Percentiles rank a stretch among this genome's conserved stretches.
These are phyloP conservation scores for Halophytophthora batemanensis DNA, from an alignment of 352 stramenopile genomes.

Conservation along the genomic window DNA sequence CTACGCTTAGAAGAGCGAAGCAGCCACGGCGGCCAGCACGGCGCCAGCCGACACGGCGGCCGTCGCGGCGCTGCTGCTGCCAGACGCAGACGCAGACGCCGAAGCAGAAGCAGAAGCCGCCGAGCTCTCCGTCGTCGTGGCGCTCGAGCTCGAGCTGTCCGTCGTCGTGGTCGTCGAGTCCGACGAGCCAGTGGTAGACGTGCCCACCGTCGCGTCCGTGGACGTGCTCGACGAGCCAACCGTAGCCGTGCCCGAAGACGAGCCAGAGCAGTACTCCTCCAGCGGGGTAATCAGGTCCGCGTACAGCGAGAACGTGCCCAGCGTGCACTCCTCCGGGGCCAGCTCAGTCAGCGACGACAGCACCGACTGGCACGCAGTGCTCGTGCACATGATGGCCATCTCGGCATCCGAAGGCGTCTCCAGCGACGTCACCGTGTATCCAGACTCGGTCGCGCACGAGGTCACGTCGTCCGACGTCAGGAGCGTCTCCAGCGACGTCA, in stretches of 20 bases:
- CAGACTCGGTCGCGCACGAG: conserved; percentile 24
- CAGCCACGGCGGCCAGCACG: conserved; percentile 19
- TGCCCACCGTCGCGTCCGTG: conserved; percentile 6
- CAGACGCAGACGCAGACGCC: conserved; percentile 12
- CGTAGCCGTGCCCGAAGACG: conserved; percentile 5
- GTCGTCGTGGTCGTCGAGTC: conserved; percentile 9
- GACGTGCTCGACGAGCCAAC: conserved; percentile 7
- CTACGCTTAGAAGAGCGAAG: conserved; percentile 29
- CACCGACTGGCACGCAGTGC: conserved; percentile 25
- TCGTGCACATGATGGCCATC: conserved; percentile 30
- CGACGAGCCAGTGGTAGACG: conserved; percentile 7
- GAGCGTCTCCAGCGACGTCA: conserved; percentile 23
- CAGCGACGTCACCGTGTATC: conserved; percentile 32
- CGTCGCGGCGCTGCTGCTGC: conserved; percentile 20
- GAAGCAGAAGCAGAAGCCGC: conserved; percentile 14
- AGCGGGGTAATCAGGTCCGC: conserved; percentile 30
- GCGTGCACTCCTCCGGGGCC: conserved; percentile 26
- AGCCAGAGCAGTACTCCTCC: conserved; percentile 15
- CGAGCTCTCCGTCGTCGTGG: conserved; percentile 7
- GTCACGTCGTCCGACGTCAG: conserved; percentile 18
- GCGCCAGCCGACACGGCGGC: conserved; percentile 19
- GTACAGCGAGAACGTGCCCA: conserved; percentile 29
- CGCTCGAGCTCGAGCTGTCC: not conserved
- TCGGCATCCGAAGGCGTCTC: conserved; percentile 20
- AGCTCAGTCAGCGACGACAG: conserved; percentile 22